Conservation (phyloP, 257 asterid genomes). For the Knoxia roxburghii region DNA sequence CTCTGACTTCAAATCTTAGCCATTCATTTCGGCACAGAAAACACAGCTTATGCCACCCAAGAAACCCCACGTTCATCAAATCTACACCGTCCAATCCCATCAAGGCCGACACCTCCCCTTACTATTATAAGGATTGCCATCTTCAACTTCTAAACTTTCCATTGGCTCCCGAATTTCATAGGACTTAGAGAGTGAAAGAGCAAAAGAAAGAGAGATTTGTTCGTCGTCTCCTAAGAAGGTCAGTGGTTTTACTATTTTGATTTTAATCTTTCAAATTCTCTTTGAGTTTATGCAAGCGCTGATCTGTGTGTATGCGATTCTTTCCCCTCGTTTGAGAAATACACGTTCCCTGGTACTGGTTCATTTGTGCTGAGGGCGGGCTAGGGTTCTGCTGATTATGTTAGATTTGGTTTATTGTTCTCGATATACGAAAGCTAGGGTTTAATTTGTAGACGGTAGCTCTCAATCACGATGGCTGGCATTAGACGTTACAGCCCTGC, state of each 20-base stretch:
- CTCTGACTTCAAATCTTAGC: constrained; percentile 28
- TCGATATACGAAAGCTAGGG: background rate
- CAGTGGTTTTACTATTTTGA: background rate
- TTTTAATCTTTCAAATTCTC: background rate
- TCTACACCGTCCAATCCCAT: constrained; percentile 44
- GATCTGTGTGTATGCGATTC: background rate
- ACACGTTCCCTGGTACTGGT: no score
- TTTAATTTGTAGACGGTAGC: no score
- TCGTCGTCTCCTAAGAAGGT: constrained; percentile 22
- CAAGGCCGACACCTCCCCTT: constrained; percentile 7
- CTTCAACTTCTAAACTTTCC: background rate
- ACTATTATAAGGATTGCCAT: constrained; percentile 30
- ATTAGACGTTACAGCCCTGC: no score
- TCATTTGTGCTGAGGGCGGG: background rate
- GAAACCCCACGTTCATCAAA: constrained; percentile 30
- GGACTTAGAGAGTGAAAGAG: constrained; percentile 9
- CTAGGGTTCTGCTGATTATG: constrained; percentile 12
- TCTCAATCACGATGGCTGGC: no score
- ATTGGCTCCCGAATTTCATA: constrained; percentile 7
- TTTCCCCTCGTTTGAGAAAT: background rate
- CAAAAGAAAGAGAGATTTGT: constrained; percentile 3
- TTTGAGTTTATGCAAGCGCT: background rate
- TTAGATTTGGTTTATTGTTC: background rate
- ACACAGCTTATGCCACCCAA: constrained; percentile 34
- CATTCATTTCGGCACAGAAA: constrained; percentile 42